A percentile compares a stretch with the other conserved stretches of the same genome.
Evolutionary conservation across 768 basidiomycete genomes (phyloP).

Genomic region (Calocera cornea): DNA sequence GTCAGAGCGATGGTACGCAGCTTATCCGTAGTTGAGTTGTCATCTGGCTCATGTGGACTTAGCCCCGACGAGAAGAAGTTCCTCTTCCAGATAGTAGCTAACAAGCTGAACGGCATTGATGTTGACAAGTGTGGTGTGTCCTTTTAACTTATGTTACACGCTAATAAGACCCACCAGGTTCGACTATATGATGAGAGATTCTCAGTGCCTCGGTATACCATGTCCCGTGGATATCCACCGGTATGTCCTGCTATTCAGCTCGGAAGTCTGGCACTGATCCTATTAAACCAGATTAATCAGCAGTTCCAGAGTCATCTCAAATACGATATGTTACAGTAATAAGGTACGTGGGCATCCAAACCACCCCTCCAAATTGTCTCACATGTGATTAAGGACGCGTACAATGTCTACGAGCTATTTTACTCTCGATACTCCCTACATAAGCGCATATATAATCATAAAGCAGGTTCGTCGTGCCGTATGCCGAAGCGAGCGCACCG

Average conservation of each 20-base stretch:
- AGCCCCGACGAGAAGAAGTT: constrained; percentile 44
- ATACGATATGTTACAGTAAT: constrained; percentile 67
- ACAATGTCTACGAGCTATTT: constrained; percentile 61
- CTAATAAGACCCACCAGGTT: constrained; percentile 34
- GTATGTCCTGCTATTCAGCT: constrained; percentile 12
- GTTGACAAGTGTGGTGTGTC: constrained; percentile 56
- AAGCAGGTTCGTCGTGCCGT: constrained; percentile 38
- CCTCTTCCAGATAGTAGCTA: constrained; percentile 75
- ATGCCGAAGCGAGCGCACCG: neutral
- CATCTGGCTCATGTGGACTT: no score
- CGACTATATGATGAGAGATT: constrained; percentile 70
- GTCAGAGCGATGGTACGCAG: neutral
- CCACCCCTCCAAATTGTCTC: neutral
- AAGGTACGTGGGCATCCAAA: constrained; percentile 19
- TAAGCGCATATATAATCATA: constrained; percentile 72
- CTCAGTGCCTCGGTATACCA: constrained; percentile 53
- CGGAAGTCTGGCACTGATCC: neutral
- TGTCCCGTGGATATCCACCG: constrained; percentile 39
- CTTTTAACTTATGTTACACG: neutral
- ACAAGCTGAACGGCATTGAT: constrained; percentile 67
- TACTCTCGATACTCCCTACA: constrained; percentile 65
- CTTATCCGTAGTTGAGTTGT: no score
- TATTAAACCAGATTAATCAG: constrained; percentile 43
- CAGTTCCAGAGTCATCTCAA: constrained; percentile 59
- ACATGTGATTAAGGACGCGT: constrained; percentile 40